Evolutionary conservation across 1,284 basidiomycete species (phyloP).

Genomic region (Ganoderma meredithae): DNA sequence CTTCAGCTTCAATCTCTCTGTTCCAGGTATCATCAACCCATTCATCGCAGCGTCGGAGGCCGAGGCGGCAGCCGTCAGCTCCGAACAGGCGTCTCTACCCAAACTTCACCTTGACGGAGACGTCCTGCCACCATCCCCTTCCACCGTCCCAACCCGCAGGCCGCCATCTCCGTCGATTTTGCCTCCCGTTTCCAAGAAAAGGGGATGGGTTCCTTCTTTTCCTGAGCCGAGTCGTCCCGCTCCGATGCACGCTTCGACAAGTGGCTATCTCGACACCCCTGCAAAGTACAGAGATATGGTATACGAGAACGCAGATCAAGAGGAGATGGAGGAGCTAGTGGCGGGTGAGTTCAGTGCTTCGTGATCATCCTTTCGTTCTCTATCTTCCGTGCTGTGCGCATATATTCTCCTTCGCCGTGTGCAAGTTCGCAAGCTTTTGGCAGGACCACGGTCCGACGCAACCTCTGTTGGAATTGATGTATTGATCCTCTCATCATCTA

Average conservation of each 20-base stretch:
- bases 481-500: not conserved
- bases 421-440: not conserved
- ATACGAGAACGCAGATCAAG: slow-evolving; percentile 36
- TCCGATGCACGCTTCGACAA: slow-evolving; percentile 57
- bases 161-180: slow-evolving; percentile 39
- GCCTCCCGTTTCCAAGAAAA: slow-evolving; percentile 58
- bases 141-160: slow-evolving; percentile 31
- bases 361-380: not conserved
- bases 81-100: slow-evolving; percentile 38
- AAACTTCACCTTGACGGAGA: slow-evolving; percentile 25
- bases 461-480: not conserved
- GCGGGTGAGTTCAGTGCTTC: slow-evolving; percentile 51
- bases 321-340: slow-evolving; percentile 53
- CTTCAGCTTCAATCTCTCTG: slow-evolving; percentile 69
- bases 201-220: slow-evolving; percentile 73
- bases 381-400: slow-evolving; percentile 1
- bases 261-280: slow-evolving; percentile 71
- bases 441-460: not conserved
- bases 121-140: slow-evolving; percentile 13
- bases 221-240: slow-evolving; percentile 61
- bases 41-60: slow-evolving; percentile 47
- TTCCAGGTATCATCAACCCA: slow-evolving; percentile 71
- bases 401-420: not conserved
- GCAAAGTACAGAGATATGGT: slow-evolving; percentile 67
- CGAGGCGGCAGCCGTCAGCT: slow-evolving; percentile 16